Base-by-base conservation (phyloP, 345 rosid species). In the Citrus unshiu region DNA sequence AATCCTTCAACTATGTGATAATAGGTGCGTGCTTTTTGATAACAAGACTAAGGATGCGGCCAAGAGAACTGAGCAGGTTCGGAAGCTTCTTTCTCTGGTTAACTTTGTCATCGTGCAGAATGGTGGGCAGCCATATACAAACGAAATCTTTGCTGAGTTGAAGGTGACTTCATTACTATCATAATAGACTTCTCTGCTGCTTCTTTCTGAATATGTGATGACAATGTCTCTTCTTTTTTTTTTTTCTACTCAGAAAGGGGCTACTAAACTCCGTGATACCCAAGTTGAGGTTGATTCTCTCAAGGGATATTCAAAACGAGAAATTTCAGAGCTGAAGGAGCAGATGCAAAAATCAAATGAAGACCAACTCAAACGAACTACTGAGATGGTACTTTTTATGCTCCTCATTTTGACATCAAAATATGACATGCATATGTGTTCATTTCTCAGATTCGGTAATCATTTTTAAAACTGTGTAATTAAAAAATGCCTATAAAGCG, bases 81-180 rank as follows among this genome's bases (percentile, higher is more conserved):
- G 34, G 34, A 32, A 32, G 34, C 34, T 32, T 32, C 90, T 95
- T 1, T 84, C 90, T 21, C 90, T 89, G 74, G 93, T 93, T 68
- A 85, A 89, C 61, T 63, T 16, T 24, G 87, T 93, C 73, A 83
- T 86, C 37, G 76, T 37, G 12, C 84, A 82, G 68, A 96, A 93
- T 81, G 88, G 85, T 77, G 99, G 97, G 60, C 88, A 78, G 61
- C 97, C 97, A 0, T 96, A 87, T 76, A 89, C 91, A 30, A 91
- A 93, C 77, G 97, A 94, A 71, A 72, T 91, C 78, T 91, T 92
- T 84, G 84, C 40, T 6, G 96, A 90, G 73, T 79, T 91, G 84
- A 87, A 89, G 94, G 99, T 89, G 14, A 67, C 83, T 74, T 35
- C 68, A 3, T 78, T 58, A 16, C 21, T 7, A 2, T 14, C 3